Percentiles rank a stretch among this genome's conserved stretches.
These are phyloP conservation scores for Eimeria tenella DNA, from an alignment of 169 alveolate species.

Conservation along the genomic window DNA sequence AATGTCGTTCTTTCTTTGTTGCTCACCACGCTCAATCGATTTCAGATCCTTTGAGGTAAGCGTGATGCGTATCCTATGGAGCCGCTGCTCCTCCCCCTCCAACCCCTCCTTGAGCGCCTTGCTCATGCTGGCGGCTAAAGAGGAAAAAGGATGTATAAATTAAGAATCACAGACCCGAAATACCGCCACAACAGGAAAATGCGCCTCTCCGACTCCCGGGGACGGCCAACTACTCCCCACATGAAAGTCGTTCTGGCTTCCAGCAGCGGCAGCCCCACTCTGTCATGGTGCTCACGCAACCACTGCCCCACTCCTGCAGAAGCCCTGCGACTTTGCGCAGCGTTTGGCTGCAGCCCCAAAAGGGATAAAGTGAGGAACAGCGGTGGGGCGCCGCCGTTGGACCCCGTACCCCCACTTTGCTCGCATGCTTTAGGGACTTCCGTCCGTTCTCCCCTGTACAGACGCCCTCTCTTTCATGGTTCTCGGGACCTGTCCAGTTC, in stretches of 20 bases:
- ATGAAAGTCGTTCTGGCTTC: conserved; percentile 31
- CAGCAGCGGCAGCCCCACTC: conserved; percentile 62
- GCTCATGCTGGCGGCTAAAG: conserved; percentile 82
- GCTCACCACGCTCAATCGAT: conserved; percentile 92
- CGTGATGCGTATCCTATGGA: conserved; percentile 95
- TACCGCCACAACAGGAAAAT: conserved; percentile 57
- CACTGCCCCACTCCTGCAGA: conserved; percentile 34
- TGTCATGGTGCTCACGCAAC: conserved; percentile 48
- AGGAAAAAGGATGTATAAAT: conserved; percentile 39
- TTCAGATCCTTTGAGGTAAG: conserved; percentile 93
- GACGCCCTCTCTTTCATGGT: conserved; percentile 6
- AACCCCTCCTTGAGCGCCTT: conserved; percentile 89
- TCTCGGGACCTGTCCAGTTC: conserved; percentile 47
- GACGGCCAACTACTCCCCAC: conserved; percentile 31
- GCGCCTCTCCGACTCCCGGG: conserved; percentile 34
- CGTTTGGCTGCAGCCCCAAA: conserved; percentile 71
- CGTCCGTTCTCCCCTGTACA: neutral
- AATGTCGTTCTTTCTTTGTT: too few species aligned
- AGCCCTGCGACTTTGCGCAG: conserved; percentile 10
- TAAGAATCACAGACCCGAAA: conserved; percentile 38
- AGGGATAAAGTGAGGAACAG: neutral
- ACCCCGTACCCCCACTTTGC: conserved; percentile 40
- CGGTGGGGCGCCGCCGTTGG: conserved; percentile 64
- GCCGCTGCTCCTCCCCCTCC: conserved; percentile 92
- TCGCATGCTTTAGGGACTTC: conserved; percentile 57